Evolutionary conservation across 1,284 basidiomycete genomes (phyloP).

Genomic region (Peniophora sp.): DNA sequence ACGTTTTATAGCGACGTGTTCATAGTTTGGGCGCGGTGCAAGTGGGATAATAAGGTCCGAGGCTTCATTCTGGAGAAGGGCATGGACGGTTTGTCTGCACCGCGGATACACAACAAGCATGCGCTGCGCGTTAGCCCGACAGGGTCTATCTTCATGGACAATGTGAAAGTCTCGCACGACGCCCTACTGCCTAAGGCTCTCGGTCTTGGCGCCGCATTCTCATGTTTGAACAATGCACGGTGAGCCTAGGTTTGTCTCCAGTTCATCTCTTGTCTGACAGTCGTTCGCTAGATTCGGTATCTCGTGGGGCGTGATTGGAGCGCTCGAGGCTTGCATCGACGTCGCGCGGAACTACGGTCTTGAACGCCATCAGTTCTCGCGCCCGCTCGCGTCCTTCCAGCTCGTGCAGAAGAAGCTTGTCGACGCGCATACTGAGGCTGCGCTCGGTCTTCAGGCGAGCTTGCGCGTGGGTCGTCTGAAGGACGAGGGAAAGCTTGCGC

Average conservation of each 20-base stretch:
- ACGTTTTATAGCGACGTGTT: slow-evolving; percentile 64
- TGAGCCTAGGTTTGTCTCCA: slow-evolving; percentile 16
- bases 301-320: slow-evolving; percentile 91
- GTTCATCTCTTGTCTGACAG: not conserved
- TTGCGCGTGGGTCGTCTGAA: slow-evolving; percentile 83
- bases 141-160: slow-evolving; percentile 91
- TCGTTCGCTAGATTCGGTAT: slow-evolving; percentile 62
- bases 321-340: slow-evolving; percentile 86
- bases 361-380: slow-evolving; percentile 84
- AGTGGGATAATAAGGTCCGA: slow-evolving; percentile 88
- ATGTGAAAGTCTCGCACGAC: slow-evolving; percentile 64
- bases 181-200: slow-evolving; percentile 69
- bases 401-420: slow-evolving; percentile 95
- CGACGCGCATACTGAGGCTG: slow-evolving; percentile 83
- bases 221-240: slow-evolving; percentile 87
- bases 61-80: slow-evolving; percentile 94
- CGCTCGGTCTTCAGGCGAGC: slow-evolving; percentile 76
- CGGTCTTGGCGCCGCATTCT: slow-evolving; percentile 81
- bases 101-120: slow-evolving; percentile 90
- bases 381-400: slow-evolving; percentile 91
- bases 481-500: slow-evolving; percentile 70
- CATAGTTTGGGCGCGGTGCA: slow-evolving; percentile 91
- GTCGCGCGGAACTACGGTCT: slow-evolving; percentile 81
- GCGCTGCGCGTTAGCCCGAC: slow-evolving; percentile 87
- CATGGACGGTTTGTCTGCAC: slow-evolving; percentile 77